These are phyloP conservation scores for Marsdenia floribunda DNA, from an alignment of 257 asterid genomes.

Conservation along the genomic window DNA sequence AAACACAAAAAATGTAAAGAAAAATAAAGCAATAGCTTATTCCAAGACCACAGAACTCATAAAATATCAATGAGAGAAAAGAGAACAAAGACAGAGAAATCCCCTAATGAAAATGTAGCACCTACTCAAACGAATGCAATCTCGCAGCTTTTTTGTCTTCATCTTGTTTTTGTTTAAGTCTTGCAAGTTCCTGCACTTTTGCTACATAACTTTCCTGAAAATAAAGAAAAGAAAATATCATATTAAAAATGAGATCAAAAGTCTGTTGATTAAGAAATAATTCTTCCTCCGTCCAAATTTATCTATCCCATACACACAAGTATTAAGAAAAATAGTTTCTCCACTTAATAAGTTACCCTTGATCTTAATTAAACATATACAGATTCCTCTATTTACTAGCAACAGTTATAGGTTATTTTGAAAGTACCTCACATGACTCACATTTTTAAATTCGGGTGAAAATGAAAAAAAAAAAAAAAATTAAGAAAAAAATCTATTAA, in stretches of 20 bases:
- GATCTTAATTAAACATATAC: no score
- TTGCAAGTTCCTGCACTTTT: slow-evolving; percentile 83
- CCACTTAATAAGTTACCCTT: no score
- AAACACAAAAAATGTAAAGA: slow-evolving; percentile 4
- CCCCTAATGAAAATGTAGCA: slow-evolving; percentile 3
- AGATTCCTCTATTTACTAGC: no score
- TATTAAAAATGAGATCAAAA: neutral
- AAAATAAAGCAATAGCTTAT: neutral
- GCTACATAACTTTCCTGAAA: slow-evolving; percentile 60
- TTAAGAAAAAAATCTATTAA: no score
- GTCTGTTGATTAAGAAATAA: neutral
- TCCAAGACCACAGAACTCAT: neutral
- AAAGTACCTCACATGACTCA: no score
- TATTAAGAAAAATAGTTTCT: no score
- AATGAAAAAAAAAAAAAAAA: no score
- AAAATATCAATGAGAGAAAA: neutral
- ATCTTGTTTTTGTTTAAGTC: slow-evolving; percentile 69
- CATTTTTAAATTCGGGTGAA: no score
- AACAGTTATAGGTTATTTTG: no score
- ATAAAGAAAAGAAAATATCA: neutral
- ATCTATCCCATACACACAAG: no score
- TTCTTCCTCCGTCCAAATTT: no score
- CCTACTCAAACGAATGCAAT: slow-evolving; percentile 80
- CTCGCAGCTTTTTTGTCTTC: slow-evolving; percentile 63
- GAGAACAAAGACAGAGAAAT: neutral